Evolutionary conservation across 2,329 filamentous ascomycete genomes (phyloP).

Genomic region (Fonsecaea multimorphosa): DNA sequence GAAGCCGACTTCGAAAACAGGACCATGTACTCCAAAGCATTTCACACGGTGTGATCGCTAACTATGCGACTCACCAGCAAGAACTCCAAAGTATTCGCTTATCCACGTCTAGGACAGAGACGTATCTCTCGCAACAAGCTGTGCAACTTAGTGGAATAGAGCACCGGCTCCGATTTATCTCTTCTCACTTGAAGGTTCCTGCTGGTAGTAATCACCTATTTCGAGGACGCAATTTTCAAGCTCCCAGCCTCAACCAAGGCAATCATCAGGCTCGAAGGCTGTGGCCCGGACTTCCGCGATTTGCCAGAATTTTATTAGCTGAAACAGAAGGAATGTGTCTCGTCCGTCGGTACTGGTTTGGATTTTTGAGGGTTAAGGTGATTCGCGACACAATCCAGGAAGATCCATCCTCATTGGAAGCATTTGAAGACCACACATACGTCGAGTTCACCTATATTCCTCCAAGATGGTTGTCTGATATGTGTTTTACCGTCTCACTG

Average conservation of each 20-base stretch:
- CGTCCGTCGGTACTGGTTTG: background rate
- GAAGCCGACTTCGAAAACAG: background rate
- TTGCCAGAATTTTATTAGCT: background rate
- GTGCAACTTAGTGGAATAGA: slow-evolving; percentile 3
- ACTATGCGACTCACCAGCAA: background rate
- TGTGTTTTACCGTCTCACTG: background rate
- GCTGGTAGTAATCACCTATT: background rate
- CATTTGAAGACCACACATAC: background rate
- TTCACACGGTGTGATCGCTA: background rate
- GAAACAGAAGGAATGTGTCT: background rate
- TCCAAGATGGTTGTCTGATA: background rate
- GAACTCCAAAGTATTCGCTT: background rate
- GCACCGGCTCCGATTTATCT: background rate
- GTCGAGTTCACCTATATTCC: background rate
- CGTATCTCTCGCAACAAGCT: background rate
- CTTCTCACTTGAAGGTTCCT: background rate
- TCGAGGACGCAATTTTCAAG: background rate
- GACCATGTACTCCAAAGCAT: background rate
- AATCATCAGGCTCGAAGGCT: background rate
- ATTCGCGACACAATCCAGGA: background rate
- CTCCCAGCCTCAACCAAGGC: background rate
- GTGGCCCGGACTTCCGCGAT: background rate
- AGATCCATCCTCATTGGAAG: background rate
- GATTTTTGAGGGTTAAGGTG: background rate
- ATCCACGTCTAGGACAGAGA: background rate